Percentiles rank a stretch among this genome's conserved stretches.
Evolutionary conservation across 805 yeast species (phyloP).

Genomic region (Komagataella pseudopastoris): DNA sequence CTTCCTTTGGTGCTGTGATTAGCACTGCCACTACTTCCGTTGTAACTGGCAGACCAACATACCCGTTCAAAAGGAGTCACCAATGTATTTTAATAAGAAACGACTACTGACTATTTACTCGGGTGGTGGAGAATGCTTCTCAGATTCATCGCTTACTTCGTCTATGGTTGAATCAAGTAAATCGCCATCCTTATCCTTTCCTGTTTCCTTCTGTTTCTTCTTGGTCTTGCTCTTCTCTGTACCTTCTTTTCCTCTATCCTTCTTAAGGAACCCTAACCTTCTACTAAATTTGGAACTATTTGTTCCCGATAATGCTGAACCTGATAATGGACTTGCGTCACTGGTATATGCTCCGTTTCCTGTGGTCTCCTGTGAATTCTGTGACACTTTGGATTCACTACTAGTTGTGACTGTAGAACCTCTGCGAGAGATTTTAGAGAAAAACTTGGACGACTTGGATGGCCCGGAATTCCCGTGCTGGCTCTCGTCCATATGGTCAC

Average conservation of each 20-base stretch:
- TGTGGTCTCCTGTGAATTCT: neutral
- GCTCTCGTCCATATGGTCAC: neutral
- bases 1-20: neutral
- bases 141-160: slow-evolving; percentile 3
- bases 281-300: slow-evolving; percentile 8
- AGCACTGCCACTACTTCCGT: neutral
- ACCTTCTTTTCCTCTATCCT: slow-evolving; percentile 13
- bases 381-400: slow-evolving; percentile 1
- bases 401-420: slow-evolving; percentile 8
- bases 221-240: slow-evolving; percentile 5
- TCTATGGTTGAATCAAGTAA: slow-evolving; percentile 7
- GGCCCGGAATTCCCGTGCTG: neutral
- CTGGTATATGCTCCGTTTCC: neutral
- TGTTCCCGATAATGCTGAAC: slow-evolving; percentile 2
- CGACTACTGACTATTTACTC: neutral
- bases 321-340: slow-evolving; percentile 1
- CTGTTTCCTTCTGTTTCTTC: slow-evolving; percentile 12
- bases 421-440: slow-evolving; percentile 14
- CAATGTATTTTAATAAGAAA: neutral
- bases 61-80: neutral
- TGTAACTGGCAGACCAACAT: neutral
- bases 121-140: neutral
- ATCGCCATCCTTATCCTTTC: slow-evolving; percentile 4
- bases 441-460: slow-evolving; percentile 17
- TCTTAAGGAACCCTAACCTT: slow-evolving; percentile 16